Evolutionary conservation across 352 stramenopile species (phyloP).

Genomic region (Phytophthora pisi): DNA sequence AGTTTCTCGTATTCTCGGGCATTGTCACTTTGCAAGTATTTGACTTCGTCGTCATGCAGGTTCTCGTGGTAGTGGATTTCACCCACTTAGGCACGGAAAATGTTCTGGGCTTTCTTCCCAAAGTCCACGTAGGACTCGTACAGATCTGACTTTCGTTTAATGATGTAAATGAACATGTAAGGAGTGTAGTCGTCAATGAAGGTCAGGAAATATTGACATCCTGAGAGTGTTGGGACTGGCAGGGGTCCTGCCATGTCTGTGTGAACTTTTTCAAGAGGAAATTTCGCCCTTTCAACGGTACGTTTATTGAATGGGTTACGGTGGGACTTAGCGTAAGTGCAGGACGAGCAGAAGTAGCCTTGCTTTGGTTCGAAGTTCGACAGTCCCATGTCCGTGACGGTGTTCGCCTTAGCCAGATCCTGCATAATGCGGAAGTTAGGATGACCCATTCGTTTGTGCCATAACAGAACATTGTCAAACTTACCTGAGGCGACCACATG

Average conservation of each 20-base stretch:
- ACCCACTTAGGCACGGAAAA: constrained; percentile 7
- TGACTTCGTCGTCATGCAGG: constrained; percentile 15
- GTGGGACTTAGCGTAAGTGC: background rate
- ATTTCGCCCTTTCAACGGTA: background rate
- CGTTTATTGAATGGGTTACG: background rate
- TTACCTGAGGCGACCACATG: constrained; percentile 2
- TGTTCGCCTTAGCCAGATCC: constrained; percentile 1
- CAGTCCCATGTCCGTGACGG: background rate
- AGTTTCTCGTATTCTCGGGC: constrained; percentile 29
- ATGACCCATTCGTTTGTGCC: background rate
- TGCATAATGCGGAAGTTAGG: background rate
- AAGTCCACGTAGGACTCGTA: constrained; percentile 26
- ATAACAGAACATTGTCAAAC: constrained; percentile 7
- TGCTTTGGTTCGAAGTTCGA: background rate
- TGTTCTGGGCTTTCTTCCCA: constrained; percentile 16
- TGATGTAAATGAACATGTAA: background rate
- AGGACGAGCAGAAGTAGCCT: background rate
- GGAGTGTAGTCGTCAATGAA: too few relatives aligned
- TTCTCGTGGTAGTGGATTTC: constrained; percentile 10
- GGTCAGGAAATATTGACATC: too few relatives aligned
- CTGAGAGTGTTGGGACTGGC: too few relatives aligned
- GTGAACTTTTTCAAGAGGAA: background rate
- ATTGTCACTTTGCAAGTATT: constrained; percentile 29
- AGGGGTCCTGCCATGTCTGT: background rate
- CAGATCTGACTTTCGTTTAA: constrained; percentile 13